Evolutionary conservation across 2,329 filamentous ascomycete genomes (phyloP).

Genomic region (Colletotrichum incanum): DNA sequence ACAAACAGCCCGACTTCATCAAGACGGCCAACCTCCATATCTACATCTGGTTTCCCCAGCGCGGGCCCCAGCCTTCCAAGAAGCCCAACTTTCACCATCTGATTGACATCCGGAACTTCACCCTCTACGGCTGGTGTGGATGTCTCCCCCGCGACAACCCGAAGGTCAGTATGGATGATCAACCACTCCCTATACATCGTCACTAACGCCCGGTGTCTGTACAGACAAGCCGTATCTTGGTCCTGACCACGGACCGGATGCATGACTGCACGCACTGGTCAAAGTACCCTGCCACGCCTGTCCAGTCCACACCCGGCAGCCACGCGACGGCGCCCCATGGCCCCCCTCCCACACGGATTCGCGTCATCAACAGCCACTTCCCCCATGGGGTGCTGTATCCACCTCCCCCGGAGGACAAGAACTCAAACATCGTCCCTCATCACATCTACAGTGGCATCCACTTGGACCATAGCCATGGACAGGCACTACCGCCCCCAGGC

Average conservation of each 20-base stretch:
- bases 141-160: constrained; percentile 13
- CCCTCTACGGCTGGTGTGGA: constrained; percentile 9
- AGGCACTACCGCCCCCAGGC: constrained; percentile 8
- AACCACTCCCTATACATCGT: constrained; percentile 1
- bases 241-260: constrained; percentile 6
- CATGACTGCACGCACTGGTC: constrained; percentile 3
- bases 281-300: constrained; percentile 5
- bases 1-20: constrained; percentile 14
- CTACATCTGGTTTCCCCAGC: constrained; percentile 14
- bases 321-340: not conserved
- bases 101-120: constrained; percentile 18
- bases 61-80: not conserved
- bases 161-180: constrained; percentile 4
- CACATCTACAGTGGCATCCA: constrained; percentile 17
- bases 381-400: constrained; percentile 21
- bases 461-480: constrained; percentile 10
- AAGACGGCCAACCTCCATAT: constrained; percentile 4
- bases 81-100: constrained; percentile 15
- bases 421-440: constrained; percentile 10
- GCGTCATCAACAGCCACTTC: constrained; percentile 14
- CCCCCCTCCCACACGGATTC: not conserved
- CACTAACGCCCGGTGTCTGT: not conserved
- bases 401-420: constrained; percentile 9
- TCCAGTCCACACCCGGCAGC: too few species aligned
- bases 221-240: constrained; percentile 5